These are phyloP conservation scores for Verbascum thapsus DNA, from an alignment of 257 asterid genomes.

Conservation along the genomic window DNA sequence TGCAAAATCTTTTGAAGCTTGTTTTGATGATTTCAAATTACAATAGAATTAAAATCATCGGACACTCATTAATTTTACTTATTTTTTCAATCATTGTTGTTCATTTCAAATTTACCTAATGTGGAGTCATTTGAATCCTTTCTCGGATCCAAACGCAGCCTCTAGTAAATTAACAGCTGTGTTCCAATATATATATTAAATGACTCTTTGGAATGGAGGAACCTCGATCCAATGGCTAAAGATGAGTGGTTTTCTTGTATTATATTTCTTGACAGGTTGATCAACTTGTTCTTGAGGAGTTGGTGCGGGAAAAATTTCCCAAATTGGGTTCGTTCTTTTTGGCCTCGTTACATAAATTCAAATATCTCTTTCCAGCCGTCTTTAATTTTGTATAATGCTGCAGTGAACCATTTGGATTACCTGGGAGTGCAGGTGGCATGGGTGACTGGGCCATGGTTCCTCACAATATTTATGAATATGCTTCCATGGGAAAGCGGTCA, in stretches of 20 bases:
- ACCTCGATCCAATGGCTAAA: constrained; percentile 25
- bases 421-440: constrained; percentile 98
- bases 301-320: constrained; percentile 91
- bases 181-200: constrained; percentile 11
- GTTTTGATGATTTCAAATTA: no score
- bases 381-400: constrained; percentile 35
- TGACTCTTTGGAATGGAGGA: not conserved
- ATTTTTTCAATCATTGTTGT: no score
- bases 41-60: no score
- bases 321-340: constrained; percentile 66
- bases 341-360: no score
- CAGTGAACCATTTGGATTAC: constrained; percentile 99
- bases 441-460: constrained; percentile 99
- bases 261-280: constrained; percentile 70
- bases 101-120: no score
- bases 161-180: not conserved
- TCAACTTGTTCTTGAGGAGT: constrained; percentile 97
- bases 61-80: no score
- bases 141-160: no score
- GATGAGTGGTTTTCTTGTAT: constrained; percentile 22
- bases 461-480: constrained; percentile 93
- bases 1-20: no score
- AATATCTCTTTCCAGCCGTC: constrained; percentile 27
- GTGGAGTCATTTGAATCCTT: no score
- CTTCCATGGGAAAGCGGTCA: constrained; percentile 99